Percentiles rank a stretch among this genome's conserved stretches.
These are phyloP conservation scores for Boletus sp. DNA, from an alignment of 768 basidiomycete species.

Conservation along the genomic window DNA sequence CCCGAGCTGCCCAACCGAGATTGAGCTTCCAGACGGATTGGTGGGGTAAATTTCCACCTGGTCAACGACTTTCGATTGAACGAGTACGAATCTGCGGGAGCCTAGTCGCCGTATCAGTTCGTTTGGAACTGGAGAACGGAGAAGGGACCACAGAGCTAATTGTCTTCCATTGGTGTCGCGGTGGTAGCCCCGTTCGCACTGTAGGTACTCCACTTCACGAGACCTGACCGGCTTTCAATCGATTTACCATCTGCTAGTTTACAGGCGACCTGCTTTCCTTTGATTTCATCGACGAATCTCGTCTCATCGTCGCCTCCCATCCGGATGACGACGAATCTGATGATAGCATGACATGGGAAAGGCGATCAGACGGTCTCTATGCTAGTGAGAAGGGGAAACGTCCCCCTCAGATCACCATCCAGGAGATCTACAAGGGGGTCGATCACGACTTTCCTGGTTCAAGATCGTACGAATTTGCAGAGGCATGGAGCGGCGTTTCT, in stretches of 20 bases:
- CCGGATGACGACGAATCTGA: slow-evolving; percentile 34
- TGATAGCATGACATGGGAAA: slow-evolving; percentile 29
- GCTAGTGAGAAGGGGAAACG: slow-evolving; percentile 29
- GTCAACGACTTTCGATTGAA: slow-evolving; percentile 31
- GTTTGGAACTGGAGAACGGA: slow-evolving; percentile 31
- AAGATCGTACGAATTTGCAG: slow-evolving; percentile 50
- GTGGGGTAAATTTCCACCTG: slow-evolving; percentile 32
- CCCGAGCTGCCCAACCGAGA: slow-evolving; percentile 34
- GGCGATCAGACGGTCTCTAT: slow-evolving; percentile 31
- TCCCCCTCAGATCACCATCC: slow-evolving; percentile 27
- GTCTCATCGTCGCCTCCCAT: slow-evolving; percentile 25
- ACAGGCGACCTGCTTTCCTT: slow-evolving; percentile 31
- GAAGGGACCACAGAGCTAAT: slow-evolving; percentile 32
- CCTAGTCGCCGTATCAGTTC: slow-evolving; percentile 24
- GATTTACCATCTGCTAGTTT: slow-evolving; percentile 14
- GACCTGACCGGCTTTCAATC: not conserved
- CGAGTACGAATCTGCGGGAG: slow-evolving; percentile 29
- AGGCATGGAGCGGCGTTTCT: slow-evolving; percentile 44
- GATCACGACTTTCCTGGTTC: slow-evolving; percentile 10
- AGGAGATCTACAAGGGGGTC: slow-evolving; percentile 16
- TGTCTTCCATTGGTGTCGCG: slow-evolving; percentile 30
- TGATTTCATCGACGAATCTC: slow-evolving; percentile 27
- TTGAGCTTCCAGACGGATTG: slow-evolving; percentile 32
- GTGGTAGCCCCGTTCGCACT: slow-evolving; percentile 26
- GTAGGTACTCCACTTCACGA: slow-evolving; percentile 11